Evolutionary conservation across 352 stramenopile species (phyloP).

Genomic region (Stephanocyclus meneghinianus): DNA sequence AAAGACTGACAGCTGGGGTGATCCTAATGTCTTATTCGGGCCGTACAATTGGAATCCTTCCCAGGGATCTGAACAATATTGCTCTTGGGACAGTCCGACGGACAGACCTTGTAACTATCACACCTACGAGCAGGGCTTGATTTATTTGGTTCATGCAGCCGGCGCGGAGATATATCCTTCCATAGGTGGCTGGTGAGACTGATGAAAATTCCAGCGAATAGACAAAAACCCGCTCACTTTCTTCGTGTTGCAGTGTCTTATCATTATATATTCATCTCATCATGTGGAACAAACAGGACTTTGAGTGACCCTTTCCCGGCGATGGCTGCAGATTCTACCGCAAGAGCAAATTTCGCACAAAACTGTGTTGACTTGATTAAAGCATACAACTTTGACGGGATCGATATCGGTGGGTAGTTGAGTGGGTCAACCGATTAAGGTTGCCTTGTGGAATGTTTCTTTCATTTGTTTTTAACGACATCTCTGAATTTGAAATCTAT

Average conservation of each 20-base stretch:
- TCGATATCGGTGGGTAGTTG: constrained; percentile 2
- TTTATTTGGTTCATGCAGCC: constrained; percentile 33
- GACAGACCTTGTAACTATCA: constrained; percentile 35
- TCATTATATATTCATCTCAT: neutral
- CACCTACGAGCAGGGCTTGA: constrained; percentile 34
- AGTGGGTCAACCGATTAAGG: neutral
- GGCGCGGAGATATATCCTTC: constrained; percentile 37
- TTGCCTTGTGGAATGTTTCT: neutral
- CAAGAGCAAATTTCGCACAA: constrained; percentile 31
- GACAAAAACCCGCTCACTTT: neutral
- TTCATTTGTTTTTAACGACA: neutral
- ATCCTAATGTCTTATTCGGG: constrained; percentile 45
- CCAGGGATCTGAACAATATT: constrained; percentile 21
- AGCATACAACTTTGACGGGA: constrained; percentile 45
- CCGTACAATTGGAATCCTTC: constrained; percentile 43
- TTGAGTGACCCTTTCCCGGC: constrained; percentile 25
- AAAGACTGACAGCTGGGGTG: constrained; percentile 37
- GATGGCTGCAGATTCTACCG: constrained; percentile 20
- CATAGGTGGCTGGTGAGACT: constrained; percentile 26
- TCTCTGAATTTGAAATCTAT: neutral
- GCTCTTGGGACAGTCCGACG: constrained; percentile 37
- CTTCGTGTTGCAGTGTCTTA: no score
- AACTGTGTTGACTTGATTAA: constrained; percentile 41
- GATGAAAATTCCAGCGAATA: neutral
- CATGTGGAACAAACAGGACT: neutral